Base-by-base conservation (phyloP, 2,329 filamentous ascomycete species). In the Dactylellina parvicollis region DNA sequence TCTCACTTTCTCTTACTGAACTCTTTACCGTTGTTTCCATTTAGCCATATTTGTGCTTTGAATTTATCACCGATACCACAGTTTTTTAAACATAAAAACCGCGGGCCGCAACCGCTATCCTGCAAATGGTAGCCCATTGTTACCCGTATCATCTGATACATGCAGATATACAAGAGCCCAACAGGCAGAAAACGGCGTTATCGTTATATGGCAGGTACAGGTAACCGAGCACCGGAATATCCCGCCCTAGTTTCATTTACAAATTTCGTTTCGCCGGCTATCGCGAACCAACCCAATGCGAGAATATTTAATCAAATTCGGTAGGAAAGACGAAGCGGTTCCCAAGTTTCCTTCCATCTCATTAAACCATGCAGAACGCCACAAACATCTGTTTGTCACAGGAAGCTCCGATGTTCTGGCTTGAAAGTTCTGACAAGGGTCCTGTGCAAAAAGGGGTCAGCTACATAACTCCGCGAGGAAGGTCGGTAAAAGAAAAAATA, bases 311-410 rank as follows among this genome's bases (percentile, higher is more conserved):
- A 55, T 55, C 50, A 32, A 66, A 66, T 55, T 30, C 32, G 40
- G 61, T 54, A 66, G 40, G 12, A 26, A 28, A 65, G 42, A 42
- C 7, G 32, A 38, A 49, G 16, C 26, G 40, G 28, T 34, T 30
- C 36, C 36, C 44, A 42, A 49, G 67, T 59, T 72, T 71, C 40
- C 40, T 49, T 59, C 50, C 52, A 57, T 72, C 55, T 65, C 28
- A 64, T 64, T 64, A 54, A 40, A 57, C 42, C n/a, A 42, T 61
- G 66, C 66, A 59, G 49, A 16, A 64, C 30, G 57, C 67, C 67
- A 65, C 65, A 70, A 62, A 62, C 12, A 40, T 4, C 40, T 40
- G 18, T 28, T 24, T 49, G 34, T 24, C 32, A 32, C 49, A 34
- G 24, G 28, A 20, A 36, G n/a, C 1, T 24, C 38, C 22, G 28